Conservation (phyloP, 148 eudicot genomes). For the Chenopodium album region DNA sequence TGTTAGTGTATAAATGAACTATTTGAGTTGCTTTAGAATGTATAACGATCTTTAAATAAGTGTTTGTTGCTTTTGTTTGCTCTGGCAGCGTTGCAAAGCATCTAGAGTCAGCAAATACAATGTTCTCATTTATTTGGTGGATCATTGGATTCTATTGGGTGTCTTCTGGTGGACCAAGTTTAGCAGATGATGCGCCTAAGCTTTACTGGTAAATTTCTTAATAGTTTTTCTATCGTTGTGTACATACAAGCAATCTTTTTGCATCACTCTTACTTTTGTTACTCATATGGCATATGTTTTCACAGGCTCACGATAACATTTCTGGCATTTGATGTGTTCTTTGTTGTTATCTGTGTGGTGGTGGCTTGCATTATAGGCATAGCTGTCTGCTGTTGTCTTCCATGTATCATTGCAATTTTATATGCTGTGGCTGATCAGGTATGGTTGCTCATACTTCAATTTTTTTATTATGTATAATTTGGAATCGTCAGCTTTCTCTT, state of each 20-base stretch:
- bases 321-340: conserved; percentile 88
- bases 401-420: conserved; percentile 83
- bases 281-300: conserved; percentile 27
- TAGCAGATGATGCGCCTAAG: conserved; percentile 70
- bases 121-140: conserved; percentile 99
- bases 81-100: conserved; percentile 75
- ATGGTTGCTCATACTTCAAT: conserved; percentile 15
- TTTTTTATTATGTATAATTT: neutral
- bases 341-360: conserved; percentile 87
- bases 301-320: conserved; percentile 84
- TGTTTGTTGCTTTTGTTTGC: neutral
- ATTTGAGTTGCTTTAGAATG: neutral
- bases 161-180: conserved; percentile 69
- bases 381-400: conserved; percentile 91
- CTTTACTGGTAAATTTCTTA: conserved; percentile 65
- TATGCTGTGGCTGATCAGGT: conserved; percentile 98
- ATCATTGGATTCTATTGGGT: conserved; percentile 97
- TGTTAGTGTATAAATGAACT: neutral
- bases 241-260: neutral
- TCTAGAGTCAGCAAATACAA: conserved; percentile 86
- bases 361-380: conserved; percentile 92
- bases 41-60: neutral
- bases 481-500: neutral
- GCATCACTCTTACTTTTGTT: conserved; percentile 3
- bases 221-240: neutral